phyloP scores from a whole-genome alignment of 73 alveolate genomes.

The Paramecium caudatum region DNA sequence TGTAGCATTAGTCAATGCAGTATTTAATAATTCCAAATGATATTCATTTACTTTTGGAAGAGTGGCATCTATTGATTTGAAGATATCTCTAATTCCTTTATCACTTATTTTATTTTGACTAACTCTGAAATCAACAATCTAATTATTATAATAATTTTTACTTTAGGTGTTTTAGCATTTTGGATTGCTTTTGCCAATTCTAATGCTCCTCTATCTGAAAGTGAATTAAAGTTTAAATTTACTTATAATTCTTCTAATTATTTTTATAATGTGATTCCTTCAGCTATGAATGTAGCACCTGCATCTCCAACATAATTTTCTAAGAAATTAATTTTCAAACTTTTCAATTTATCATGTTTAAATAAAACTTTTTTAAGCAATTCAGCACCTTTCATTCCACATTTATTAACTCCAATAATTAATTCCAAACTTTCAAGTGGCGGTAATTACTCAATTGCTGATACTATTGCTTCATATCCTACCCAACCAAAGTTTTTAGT shows the following conservation, averaged over 20 bases:
- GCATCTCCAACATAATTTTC: conserved; percentile 63
- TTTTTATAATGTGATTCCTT: conserved; percentile 34
- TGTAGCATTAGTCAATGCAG: conserved; percentile 72
- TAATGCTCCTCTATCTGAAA: conserved; percentile 44
- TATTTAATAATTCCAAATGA: conserved; percentile 61
- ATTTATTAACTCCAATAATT: conserved; percentile 66
- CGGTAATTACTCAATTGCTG: conserved; percentile 59
- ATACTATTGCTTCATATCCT: conserved; percentile 63
- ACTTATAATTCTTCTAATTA: conserved; percentile 39
- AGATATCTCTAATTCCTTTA: conserved; percentile 25
- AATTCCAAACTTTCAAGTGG: conserved; percentile 54
- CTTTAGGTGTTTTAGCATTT: conserved; percentile 49
- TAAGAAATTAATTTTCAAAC: conserved; percentile 22
- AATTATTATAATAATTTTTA: not conserved
- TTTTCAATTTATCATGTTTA: conserved; percentile 62
- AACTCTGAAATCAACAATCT: conserved; percentile 50
- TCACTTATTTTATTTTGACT: conserved; percentile 38
- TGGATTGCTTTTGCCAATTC: conserved; percentile 45
- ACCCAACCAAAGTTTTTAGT: conserved; percentile 69
- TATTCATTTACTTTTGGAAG: conserved; percentile 13
- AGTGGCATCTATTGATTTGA: not conserved
- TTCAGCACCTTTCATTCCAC: conserved; percentile 73
- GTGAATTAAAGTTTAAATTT: conserved; percentile 10
- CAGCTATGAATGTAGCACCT: conserved; percentile 55
- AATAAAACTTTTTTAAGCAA: conserved; percentile 42